These are phyloP conservation scores for Pythium brachiatum DNA, from an alignment of 352 stramenopile species.

Conservation along the genomic window DNA sequence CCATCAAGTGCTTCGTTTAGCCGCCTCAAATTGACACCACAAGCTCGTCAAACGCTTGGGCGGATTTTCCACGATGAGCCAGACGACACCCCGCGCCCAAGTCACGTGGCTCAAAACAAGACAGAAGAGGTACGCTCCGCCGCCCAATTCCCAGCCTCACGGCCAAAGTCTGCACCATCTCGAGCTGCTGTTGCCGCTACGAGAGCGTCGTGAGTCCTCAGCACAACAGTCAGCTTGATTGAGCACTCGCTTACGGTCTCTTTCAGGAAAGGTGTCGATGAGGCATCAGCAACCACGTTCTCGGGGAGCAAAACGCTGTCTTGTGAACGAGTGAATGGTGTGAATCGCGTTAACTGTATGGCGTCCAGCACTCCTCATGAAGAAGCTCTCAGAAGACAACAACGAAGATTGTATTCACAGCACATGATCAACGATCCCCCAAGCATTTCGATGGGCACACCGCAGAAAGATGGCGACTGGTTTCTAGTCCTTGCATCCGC, in stretches of 20 bases:
- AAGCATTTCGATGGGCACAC: no score
- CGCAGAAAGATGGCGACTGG: no score
- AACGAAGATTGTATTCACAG: no score
- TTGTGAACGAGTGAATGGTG: no score
- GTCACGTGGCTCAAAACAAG: neutral
- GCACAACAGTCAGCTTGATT: neutral
- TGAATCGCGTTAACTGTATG: no score
- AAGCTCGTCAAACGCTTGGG: constrained; percentile 17
- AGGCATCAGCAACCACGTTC: no score
- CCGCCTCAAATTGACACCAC: constrained; percentile 14
- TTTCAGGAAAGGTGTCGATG: no score
- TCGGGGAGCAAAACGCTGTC: no score
- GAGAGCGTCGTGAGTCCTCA: constrained; percentile 3
- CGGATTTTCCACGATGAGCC: constrained; percentile 22
- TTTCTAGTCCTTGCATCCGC: neutral
- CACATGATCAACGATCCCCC: no score
- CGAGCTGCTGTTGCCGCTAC: neutral
- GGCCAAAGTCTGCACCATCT: constrained; percentile 23
- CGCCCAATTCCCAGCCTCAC: constrained; percentile 15
- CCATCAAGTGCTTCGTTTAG: constrained; percentile 2
- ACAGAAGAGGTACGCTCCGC: neutral
- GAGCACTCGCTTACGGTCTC: neutral
- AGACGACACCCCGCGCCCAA: neutral
- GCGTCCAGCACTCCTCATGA: no score
- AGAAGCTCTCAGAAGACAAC: no score